Evolutionary conservation across 2,329 filamentous ascomycete species (phyloP), one percentile per base, ranked within the genome.

Genomic region (Venturia carpophila): DNA sequence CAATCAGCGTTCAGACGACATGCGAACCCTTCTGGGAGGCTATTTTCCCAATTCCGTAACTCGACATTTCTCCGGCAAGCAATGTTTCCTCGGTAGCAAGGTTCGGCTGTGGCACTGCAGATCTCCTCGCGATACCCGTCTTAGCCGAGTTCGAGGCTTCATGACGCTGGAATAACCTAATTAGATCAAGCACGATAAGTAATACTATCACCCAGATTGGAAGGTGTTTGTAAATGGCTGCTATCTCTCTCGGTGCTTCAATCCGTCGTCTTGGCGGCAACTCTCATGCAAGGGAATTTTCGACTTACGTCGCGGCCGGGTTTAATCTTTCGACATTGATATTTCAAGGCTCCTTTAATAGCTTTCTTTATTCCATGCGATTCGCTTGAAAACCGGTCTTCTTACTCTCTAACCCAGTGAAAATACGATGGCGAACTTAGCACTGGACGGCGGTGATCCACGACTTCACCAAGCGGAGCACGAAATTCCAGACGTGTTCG

Each of bases 391-490:
- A 5, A 47, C n/a, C n/a, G 21, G 21, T 11, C 19, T 1, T 21
- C 15, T 19, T 19, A 21, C 9, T 24, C 19, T 21, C 1, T 19
- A 21, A 19, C n/a, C n/a, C 43, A 21, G 19, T 5, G 5, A 55
- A 34, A 15, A 3, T 11, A 55, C 30, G 21, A 55, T 55, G 49
- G 49, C 49, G 1, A 55, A 55, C 21, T 1, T 55, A 15, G 49
- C 11, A 9, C 21, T 55, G 11, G 49, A 55, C 19, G 49, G 49
- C 15, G 49, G 3, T 30, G 49, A 55, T 34, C 49, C 49, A 27
- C 49, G 49, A 27, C 49, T 55, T 34, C 21, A 55, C 27, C 49
- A 55, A 55, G 49, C 49, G 5, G 49, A 55, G 24, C 49, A 55
- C 49, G 49, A 34, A 34, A 55, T 11, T 9, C 49, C 30, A 34